Conservation (phyloP, 106 monocot species). For the Dactylorhiza incarnata region DNA sequence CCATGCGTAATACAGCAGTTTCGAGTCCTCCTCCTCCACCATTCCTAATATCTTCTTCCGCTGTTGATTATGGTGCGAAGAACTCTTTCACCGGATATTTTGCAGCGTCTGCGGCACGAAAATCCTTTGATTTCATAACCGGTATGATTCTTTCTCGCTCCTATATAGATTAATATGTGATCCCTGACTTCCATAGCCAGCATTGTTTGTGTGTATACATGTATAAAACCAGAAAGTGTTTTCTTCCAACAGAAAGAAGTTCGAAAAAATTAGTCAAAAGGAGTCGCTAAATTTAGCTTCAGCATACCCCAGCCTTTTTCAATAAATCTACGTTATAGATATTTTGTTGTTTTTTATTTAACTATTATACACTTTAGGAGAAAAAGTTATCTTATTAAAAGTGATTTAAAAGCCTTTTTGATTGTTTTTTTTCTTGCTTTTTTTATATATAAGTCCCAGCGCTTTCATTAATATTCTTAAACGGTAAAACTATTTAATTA, state of each 20-base stretch:
- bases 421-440: background rate
- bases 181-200: background rate
- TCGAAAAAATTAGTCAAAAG: no score
- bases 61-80: background rate
- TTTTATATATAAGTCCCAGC: no score
- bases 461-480: no score
- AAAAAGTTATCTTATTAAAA: background rate
- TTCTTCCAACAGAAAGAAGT: background rate
- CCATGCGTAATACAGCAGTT: constrained; percentile 18
- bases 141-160: constrained; percentile 13
- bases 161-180: no score
- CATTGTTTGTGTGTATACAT: no score
- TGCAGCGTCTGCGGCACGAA: constrained; percentile 2
- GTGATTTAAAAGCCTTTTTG: background rate
- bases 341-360: no score
- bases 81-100: background rate
- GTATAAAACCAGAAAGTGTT: no score
- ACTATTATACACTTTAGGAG: no score
- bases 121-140: constrained; percentile 28
- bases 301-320: no score
- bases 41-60: background rate
- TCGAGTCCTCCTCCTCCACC: background rate
- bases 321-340: no score
- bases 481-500: no score
- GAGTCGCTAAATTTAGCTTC: no score